phyloP scores from a whole-genome alignment of 768 basidiomycete species.

The Butyriboletus loyo region DNA sequence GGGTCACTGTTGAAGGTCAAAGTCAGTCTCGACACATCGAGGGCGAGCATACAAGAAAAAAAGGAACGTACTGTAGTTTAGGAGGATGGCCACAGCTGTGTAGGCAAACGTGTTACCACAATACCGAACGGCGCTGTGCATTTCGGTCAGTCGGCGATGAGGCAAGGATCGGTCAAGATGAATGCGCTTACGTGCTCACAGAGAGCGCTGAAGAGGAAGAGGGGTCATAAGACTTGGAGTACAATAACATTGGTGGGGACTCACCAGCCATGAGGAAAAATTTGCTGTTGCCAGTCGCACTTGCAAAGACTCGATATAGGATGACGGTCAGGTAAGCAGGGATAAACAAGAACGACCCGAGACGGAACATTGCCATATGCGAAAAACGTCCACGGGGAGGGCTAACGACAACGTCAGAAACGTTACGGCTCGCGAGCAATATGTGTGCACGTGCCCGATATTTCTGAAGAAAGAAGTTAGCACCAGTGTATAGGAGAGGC shows the following conservation, averaged over 20 bases:
- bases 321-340: constrained; percentile 84
- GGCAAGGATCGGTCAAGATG: not conserved
- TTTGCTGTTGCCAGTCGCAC: constrained; percentile 65
- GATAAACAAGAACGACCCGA: constrained; percentile 83
- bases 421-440: not conserved
- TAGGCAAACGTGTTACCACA: constrained; percentile 88
- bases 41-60: not conserved
- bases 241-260: constrained; percentile 22
- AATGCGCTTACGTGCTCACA: constrained; percentile 69
- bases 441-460: constrained; percentile 48
- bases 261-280: constrained; percentile 77
- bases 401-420: constrained; percentile 34
- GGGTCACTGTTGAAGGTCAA: constrained; percentile 62
- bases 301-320: constrained; percentile 71
- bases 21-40: not conserved
- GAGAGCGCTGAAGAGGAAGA: constrained; percentile 50
- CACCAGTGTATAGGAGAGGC: not conserved
- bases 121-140: constrained; percentile 73
- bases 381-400: constrained; percentile 82
- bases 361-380: constrained; percentile 85
- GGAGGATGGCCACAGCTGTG: constrained; percentile 83
- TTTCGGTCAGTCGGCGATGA: not conserved
- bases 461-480: constrained; percentile 40
- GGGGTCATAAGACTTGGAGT: constrained; percentile 2
- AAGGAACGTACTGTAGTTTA: constrained; percentile 71